phyloP scores from a whole-genome alignment of 345 rosid genomes.

The Rhodamnia argentea region DNA sequence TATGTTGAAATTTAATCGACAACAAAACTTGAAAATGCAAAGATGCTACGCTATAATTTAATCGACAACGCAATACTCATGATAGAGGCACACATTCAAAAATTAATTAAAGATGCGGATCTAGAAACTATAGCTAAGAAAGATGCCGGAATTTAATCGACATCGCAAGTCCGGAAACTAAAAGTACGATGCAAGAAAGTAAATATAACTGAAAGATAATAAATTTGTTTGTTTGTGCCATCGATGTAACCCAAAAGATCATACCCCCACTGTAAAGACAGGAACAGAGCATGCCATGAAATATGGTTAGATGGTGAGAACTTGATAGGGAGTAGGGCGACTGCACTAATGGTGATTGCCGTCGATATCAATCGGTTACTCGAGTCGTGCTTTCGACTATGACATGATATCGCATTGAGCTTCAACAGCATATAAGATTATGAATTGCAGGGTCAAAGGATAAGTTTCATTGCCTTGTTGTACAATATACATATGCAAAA shows the following conservation, averaged over 20 bases:
- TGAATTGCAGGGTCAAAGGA: background rate
- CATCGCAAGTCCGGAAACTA: too few species aligned
- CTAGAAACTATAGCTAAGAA: too few species aligned
- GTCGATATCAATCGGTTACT: background rate
- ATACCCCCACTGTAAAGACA: background rate
- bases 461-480: background rate
- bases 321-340: background rate
- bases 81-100: too few species aligned
- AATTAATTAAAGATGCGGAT: too few species aligned
- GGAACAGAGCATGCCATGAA: background rate
- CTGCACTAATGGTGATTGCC: background rate
- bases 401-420: background rate
- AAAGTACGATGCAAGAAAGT: background rate
- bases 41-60: too few species aligned
- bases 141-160: too few species aligned
- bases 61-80: too few species aligned
- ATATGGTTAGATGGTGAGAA: background rate
- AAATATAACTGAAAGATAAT: too few species aligned
- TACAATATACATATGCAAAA: background rate
- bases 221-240: background rate
- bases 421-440: background rate
- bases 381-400: background rate
- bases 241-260: background rate
- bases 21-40: too few species aligned
- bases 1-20: too few species aligned